Evolutionary conservation across 768 basidiomycete genomes (phyloP).

Genomic region (Mycena sanguinolenta): DNA sequence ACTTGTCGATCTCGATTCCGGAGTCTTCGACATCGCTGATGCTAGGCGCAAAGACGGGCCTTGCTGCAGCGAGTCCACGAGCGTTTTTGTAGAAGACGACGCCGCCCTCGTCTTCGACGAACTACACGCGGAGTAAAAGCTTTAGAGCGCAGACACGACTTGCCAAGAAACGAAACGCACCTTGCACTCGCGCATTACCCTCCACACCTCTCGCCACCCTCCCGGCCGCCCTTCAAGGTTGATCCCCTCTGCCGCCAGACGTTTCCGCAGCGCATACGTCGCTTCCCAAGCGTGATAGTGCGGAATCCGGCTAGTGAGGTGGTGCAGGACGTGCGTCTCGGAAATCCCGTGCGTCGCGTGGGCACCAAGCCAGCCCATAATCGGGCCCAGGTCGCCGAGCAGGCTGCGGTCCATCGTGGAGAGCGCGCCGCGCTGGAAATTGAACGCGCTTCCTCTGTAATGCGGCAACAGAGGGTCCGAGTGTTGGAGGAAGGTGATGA

Average conservation of each 20-base stretch:
- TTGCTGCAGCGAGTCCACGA: slow-evolving; percentile 60
- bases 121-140: slow-evolving; percentile 42
- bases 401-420: slow-evolving; percentile 68
- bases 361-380: slow-evolving; percentile 69
- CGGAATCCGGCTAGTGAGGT: slow-evolving; percentile 75
- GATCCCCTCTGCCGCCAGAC: slow-evolving; percentile 59
- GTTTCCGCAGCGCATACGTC: slow-evolving; percentile 67
- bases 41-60: slow-evolving; percentile 55
- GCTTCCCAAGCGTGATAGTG: slow-evolving; percentile 79
- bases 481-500: slow-evolving; percentile 73
- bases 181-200: slow-evolving; percentile 59
- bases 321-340: slow-evolving; percentile 74
- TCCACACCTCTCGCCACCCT: slow-evolving; percentile 62
- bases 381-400: slow-evolving; percentile 62
- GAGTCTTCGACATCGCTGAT: slow-evolving; percentile 63
- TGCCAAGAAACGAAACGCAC: slow-evolving; percentile 38
- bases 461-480: slow-evolving; percentile 72
- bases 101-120: slow-evolving; percentile 74
- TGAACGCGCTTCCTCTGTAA: slow-evolving; percentile 68
- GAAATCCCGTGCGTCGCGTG: slow-evolving; percentile 70
- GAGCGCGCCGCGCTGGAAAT: slow-evolving; percentile 69
- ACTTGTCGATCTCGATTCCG: slow-evolving; percentile 64
- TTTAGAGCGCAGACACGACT: slow-evolving; percentile 15
- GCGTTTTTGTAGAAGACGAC: slow-evolving; percentile 74
- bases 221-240: slow-evolving; percentile 59